A percentile compares a stretch with the other conserved stretches of the same genome.
phyloP scores from a whole-genome alignment of 805 yeast species.

The Saccharomyces paradoxus region DNA sequence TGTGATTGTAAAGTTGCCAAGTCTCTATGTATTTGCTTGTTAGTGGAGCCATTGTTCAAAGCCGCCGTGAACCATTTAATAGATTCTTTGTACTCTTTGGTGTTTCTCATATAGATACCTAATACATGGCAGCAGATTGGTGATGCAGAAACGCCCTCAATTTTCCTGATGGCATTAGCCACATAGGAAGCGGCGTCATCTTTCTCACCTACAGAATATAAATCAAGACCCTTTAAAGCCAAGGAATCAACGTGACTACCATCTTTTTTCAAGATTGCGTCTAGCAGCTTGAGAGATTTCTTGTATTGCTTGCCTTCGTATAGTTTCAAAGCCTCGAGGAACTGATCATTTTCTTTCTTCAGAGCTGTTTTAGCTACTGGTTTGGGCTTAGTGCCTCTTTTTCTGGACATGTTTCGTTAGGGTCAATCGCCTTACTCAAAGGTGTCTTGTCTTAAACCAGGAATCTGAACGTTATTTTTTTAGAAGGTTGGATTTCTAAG shows the following conservation, averaged over 20 bases:
- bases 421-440: neutral
- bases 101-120: constrained; percentile 72
- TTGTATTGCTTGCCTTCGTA: constrained; percentile 84
- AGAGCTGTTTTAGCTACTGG: constrained; percentile 10
- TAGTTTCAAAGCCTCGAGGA: constrained; percentile 71
- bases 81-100: constrained; percentile 65
- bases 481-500: neutral
- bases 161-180: constrained; percentile 51
- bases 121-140: constrained; percentile 76
- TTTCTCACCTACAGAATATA: constrained; percentile 48
- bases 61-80: constrained; percentile 71
- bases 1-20: constrained; percentile 74
- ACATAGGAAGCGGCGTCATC: constrained; percentile 59
- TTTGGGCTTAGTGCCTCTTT: constrained; percentile 14
- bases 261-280: constrained; percentile 66
- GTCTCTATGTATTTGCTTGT: constrained; percentile 74
- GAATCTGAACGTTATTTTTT: neutral
- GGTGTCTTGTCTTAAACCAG: neutral
- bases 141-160: constrained; percentile 38
- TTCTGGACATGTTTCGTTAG: constrained; percentile 13
- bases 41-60: constrained; percentile 66
- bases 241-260: constrained; percentile 70
- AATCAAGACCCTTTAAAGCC: constrained; percentile 74
- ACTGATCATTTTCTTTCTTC: constrained; percentile 62
- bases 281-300: constrained; percentile 71